Base-by-base conservation (phyloP, 1,284 basidiomycete species). In the Coniferiporia weirii region DNA sequence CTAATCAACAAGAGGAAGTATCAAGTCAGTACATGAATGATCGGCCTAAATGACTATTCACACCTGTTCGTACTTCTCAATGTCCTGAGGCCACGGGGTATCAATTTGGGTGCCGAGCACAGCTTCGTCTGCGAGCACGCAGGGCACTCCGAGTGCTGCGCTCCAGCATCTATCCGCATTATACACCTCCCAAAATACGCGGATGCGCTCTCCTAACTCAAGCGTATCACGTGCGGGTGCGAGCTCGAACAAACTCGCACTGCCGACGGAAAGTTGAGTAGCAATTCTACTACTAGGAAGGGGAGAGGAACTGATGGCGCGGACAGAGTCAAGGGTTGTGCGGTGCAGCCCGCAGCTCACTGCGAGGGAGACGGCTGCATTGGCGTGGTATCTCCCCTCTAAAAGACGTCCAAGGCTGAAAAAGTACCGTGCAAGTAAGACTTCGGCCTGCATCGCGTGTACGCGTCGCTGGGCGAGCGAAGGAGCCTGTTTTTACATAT, bases 131-230 rank as follows among this genome's bases (percentile, higher is more conserved):
- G 73, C 71, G 3, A 75, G 64, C 4, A 66, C 68, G 35, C 66
- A 66, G 0, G 84, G 83, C 61, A 80, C 80, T 40, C 80, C 80
- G 4, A 87, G 73, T 9, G 80, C 76, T 3, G 81, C 78, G 22
- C 85, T 82, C 83, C 85, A 87, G 57, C 70, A 73, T 35, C 81
- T 77, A 67, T 89, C 87, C 61, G 88, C 69, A 58, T 80, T 78
- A 68, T 82, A 88, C 10, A 85, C 83, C 63, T 83, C 80, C 87
- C 87, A 89, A 63, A 89, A 89, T 0, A 84, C 78, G 35, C 82
- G 70, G 54, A 87, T 82, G 40, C 83, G 75, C 66, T 89, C 85
- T 56, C 80, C 84, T 51, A 83, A 79, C 60, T 81, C 79, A 36
- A 82, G 68, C 7, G 63, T 64, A 60, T 80, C 75, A 15, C 65